Evolutionary conservation across 495 filamentous ascomycete species (phyloP).

Genomic region (Tuber borchii): DNA sequence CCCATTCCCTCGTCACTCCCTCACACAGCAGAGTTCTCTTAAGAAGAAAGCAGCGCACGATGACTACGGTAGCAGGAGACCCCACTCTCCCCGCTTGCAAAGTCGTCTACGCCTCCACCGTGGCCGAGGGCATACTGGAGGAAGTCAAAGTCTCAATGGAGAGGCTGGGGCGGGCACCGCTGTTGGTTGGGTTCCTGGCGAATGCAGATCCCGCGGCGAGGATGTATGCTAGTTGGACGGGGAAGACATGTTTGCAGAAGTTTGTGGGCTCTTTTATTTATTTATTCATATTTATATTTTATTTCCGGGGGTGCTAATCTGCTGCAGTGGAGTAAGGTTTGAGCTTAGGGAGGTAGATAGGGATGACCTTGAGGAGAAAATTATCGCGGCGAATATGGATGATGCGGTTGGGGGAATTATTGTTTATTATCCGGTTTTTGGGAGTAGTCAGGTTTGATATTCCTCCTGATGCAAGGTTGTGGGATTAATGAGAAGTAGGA

Average conservation of each 20-base stretch:
- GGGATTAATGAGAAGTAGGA: slow-evolving; percentile 55
- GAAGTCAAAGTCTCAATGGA: slow-evolving; percentile 69
- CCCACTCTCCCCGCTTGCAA: slow-evolving; percentile 64
- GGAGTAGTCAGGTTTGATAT: slow-evolving; percentile 27
- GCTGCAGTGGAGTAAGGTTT: slow-evolving; percentile 74
- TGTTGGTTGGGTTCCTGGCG: slow-evolving; percentile 83
- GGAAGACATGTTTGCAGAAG: slow-evolving; percentile 91
- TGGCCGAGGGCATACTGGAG: slow-evolving; percentile 65
- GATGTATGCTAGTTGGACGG: slow-evolving; percentile 95
- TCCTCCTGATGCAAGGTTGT: slow-evolving; percentile 36
- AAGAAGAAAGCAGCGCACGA: neutral
- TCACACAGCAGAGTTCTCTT: neutral
- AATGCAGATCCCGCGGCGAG: slow-evolving; percentile 83
- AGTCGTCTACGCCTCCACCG: slow-evolving; percentile 75
- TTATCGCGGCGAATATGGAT: slow-evolving; percentile 77
- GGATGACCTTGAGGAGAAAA: slow-evolving; percentile 77
- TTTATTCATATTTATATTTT: slow-evolving; percentile 5
- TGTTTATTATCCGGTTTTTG: slow-evolving; percentile 96
- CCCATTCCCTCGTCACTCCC: neutral
- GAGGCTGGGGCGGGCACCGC: slow-evolving; percentile 59
- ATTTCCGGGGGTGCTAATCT: slow-evolving; percentile 7
- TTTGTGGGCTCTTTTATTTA: slow-evolving; percentile 47
- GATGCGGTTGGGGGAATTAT: slow-evolving; percentile 79
- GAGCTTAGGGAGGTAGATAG: slow-evolving; percentile 73
- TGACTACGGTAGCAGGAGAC: slow-evolving; percentile 13